phyloP scores from a whole-genome alignment of 768 basidiomycete genomes.

The Boletus reticuloceps region DNA sequence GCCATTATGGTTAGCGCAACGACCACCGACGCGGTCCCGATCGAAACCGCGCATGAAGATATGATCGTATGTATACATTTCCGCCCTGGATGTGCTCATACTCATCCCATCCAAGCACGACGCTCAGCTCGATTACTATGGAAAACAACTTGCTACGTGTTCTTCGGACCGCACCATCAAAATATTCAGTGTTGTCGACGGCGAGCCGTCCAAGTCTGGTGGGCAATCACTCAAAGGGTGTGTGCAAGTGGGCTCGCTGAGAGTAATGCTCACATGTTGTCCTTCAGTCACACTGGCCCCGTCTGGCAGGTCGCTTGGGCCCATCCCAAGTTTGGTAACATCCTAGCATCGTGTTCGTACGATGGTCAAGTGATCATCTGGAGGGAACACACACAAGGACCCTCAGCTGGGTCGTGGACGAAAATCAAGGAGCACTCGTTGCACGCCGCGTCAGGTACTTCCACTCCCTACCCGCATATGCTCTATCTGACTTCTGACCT shows the following conservation, averaged over 20 bases:
- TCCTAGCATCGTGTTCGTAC: slow-evolving; percentile 97
- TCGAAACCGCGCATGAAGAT: slow-evolving; percentile 97
- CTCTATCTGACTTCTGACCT: not conserved
- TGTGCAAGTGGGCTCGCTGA: not conserved
- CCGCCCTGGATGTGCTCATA: not conserved
- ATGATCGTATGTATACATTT: slow-evolving; percentile 72
- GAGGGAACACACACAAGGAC: slow-evolving; percentile 75
- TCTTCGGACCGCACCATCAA: slow-evolving; percentile 94
- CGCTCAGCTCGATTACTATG: slow-evolving; percentile 97
- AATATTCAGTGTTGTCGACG: slow-evolving; percentile 92
- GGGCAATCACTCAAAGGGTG: slow-evolving; percentile 85
- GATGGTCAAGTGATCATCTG: slow-evolving; percentile 98
- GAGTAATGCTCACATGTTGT: not conserved
- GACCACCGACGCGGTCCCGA: slow-evolving; percentile 68
- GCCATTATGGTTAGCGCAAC: slow-evolving; percentile 35
- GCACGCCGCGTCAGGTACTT: slow-evolving; percentile 88
- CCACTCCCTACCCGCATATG: not conserved
- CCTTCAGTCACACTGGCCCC: slow-evolving; percentile 83
- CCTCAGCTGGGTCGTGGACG: slow-evolving; percentile 69
- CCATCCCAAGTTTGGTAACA: slow-evolving; percentile 95
- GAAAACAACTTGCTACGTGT: slow-evolving; percentile 94
- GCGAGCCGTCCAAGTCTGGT: slow-evolving; percentile 64
- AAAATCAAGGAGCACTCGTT: slow-evolving; percentile 95
- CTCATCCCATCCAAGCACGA: slow-evolving; percentile 67
- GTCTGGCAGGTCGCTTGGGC: slow-evolving; percentile 99